Conservation (phyloP, 805 yeast genomes). For the Metschnikowia baotianmanensis region DNA sequence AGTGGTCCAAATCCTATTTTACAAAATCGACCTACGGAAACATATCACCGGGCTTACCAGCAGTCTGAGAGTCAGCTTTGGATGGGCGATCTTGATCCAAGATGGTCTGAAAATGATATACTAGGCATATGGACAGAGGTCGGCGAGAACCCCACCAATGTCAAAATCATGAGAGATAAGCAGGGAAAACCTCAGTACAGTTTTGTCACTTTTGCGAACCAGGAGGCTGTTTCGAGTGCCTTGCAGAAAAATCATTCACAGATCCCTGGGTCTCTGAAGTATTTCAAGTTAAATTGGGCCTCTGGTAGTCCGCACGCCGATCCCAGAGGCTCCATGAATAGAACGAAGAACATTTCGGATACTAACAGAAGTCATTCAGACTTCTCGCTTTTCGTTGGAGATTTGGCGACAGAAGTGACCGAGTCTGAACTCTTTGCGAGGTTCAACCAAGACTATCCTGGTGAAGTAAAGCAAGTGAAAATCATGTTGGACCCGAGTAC, state of each 20-base stretch:
- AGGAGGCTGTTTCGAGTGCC: conserved; percentile 63
- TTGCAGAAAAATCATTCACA: conserved; percentile 63
- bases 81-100: conserved; percentile 91
- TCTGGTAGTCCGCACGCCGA: conserved; percentile 43
- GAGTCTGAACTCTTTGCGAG: conserved; percentile 63
- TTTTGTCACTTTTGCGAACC: conserved; percentile 69
- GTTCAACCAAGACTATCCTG: conserved; percentile 68
- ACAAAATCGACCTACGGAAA: conserved; percentile 9
- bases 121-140: conserved; percentile 65
- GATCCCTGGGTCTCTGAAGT: conserved; percentile 59
- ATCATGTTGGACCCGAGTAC: conserved; percentile 74
- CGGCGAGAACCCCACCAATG: conserved; percentile 58
- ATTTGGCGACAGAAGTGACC: conserved; percentile 68
- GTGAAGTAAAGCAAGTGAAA: conserved; percentile 66
- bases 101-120: conserved; percentile 74
- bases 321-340: background rate
- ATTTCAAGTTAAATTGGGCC: conserved; percentile 80
- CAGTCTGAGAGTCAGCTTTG: conserved; percentile 47
- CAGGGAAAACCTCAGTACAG: conserved; percentile 53
- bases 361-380: conserved; percentile 29
- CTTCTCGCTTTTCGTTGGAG: conserved; percentile 82
- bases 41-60: conserved; percentile 18
- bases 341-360: conserved; percentile 3
- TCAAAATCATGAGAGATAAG: conserved; percentile 73
- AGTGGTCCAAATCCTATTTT: conserved; percentile 2